Evolutionary conservation across 2,329 filamentous ascomycete genomes (phyloP), one percentile per base, ranked within the genome.

Genomic region (Cytospora piceae): DNA sequence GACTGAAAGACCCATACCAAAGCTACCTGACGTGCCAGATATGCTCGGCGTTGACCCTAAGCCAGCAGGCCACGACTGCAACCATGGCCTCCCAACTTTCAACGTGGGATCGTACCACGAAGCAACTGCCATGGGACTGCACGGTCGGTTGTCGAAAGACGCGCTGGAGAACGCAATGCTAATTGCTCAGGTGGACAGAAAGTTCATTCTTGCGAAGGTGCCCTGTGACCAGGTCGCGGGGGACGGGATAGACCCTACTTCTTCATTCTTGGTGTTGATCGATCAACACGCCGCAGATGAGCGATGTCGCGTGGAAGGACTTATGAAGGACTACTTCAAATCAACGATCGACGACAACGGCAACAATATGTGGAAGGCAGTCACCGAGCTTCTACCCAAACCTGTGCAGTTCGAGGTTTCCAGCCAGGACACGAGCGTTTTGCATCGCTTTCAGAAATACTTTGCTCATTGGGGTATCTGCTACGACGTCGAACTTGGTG

Each of bases 261-360:
- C 66, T 6, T 63, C 58, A 1, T 57, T 87, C 1, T 78, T 98
- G 5, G 83, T 96, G 0, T 81, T 97, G 49, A 83, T 97, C 7
- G 95, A 99, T 73, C 95, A 99, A 73, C 95, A 99, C 74, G 95
- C 95, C 0, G 95, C 94, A 3, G 94, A 97, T 74, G 95, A 99
- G 78, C 85, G 95, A 55, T 88, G 91, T 68, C 88, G 89, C 1
- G 85, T 98, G 1, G 95, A 99, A 74, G 74, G 76, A 0, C 81
- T 99, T 0, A 87, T 96, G 74, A 70, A 71, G 0, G 70, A 69
- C 7, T 87, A 86, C 63, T 87, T 87, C 68, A 55, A 58, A 3
- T 4, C 49, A 6, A n/a, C 67, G 4, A 61, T 65, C 67, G 4
- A 31, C 22, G 58, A 39, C 1, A 64, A 57, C 1, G 66, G 61